These are phyloP conservation scores for Platanthera zijinensis DNA, from an alignment of 106 monocot species.

Conservation along the genomic window DNA sequence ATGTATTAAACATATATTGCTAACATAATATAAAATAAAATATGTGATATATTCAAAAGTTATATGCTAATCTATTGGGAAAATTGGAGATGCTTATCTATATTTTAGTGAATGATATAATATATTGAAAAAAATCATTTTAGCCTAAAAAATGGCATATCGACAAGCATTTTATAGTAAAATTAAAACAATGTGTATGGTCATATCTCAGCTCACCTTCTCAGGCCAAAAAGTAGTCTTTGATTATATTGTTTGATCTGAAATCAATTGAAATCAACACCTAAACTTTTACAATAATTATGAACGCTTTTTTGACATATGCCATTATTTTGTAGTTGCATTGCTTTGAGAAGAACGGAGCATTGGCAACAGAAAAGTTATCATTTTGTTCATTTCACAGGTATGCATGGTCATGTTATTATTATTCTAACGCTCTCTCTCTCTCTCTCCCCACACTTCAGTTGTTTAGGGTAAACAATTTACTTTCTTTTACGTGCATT, in stretches of 20 bases:
- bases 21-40: too few species aligned
- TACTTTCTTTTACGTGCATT: not conserved
- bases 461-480: not conserved
- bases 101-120: too few species aligned
- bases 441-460: not conserved
- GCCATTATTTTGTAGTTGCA: conserved; percentile 51
- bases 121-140: too few species aligned
- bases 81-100: too few species aligned
- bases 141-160: too few species aligned
- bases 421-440: not conserved
- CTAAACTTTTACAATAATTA: conserved; percentile 10
- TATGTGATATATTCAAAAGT: too few species aligned
- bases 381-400: conserved; percentile 82
- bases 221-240: not conserved
- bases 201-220: not conserved
- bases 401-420: conserved; percentile 10
- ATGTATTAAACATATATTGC: too few species aligned
- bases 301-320: not conserved
- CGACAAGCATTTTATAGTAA: too few species aligned
- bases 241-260: not conserved
- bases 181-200: not conserved
- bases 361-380: conserved; percentile 68
- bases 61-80: too few species aligned
- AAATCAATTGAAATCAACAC: not conserved
- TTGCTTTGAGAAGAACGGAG: conserved; percentile 74